Conservation (phyloP, 2,329 filamentous ascomycete species). For the Drechslera avenae region DNA sequence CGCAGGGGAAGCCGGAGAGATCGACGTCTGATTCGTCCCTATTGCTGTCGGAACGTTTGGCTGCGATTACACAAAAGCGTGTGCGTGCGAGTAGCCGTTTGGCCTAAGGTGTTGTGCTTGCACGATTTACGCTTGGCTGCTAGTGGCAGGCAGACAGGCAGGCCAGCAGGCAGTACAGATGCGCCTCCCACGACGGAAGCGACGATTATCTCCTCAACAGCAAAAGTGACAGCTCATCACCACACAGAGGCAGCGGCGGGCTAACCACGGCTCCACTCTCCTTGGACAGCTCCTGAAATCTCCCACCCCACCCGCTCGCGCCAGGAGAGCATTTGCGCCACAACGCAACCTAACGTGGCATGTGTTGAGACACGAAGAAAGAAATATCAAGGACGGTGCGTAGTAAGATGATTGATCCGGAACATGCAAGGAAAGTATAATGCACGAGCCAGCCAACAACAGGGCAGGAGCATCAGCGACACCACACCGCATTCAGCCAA, state of each 20-base stretch:
- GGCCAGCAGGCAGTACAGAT: too few species aligned
- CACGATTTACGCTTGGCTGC: not conserved
- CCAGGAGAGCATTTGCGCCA: not conserved
- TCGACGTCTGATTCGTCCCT: slow-evolving; percentile 26
- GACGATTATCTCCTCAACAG: not conserved
- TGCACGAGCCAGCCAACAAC: too few species aligned
- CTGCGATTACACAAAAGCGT: slow-evolving; percentile 12
- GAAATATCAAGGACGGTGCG: too few species aligned
- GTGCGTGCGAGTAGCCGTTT: not conserved
- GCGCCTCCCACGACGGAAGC: not conserved
- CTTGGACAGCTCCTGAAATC: slow-evolving; percentile 8
- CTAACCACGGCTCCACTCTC: slow-evolving; percentile 5
- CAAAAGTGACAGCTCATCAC: slow-evolving; percentile 13
- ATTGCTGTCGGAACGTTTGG: not conserved
- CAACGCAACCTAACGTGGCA: too few species aligned
- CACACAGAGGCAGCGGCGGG: not conserved
- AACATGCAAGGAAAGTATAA: too few species aligned
- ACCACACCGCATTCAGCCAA: too few species aligned
- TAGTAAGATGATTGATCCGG: too few species aligned
- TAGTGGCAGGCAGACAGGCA: not conserved
- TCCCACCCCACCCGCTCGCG: not conserved
- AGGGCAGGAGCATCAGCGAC: too few species aligned
- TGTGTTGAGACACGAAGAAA: too few species aligned
- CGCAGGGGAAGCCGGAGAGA: slow-evolving; percentile 30
- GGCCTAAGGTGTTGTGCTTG: not conserved